A percentile compares a stretch with the other conserved stretches of the same genome.
Evolutionary conservation across 2,329 filamentous ascomycete genomes (phyloP).

Genomic region (Scedosporium apiospermum): DNA sequence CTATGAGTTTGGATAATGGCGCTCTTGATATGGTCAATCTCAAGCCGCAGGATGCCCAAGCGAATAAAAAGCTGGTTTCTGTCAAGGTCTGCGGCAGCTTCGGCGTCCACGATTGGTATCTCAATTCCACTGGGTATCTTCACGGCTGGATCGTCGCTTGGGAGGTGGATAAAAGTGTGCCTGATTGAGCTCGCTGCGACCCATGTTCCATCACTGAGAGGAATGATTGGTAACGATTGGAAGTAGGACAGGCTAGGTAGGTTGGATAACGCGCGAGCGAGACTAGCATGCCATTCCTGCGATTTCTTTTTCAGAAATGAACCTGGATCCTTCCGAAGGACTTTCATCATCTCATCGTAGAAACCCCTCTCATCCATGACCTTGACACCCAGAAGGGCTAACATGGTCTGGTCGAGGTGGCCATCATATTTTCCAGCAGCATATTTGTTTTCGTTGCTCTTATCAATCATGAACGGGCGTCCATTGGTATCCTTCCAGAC

Average conservation of each 20-base stretch:
- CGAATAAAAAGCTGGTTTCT: not conserved
- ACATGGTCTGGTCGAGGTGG: not conserved
- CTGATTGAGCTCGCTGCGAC: not conserved
- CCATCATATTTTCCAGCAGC: not conserved
- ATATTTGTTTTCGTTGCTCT: not conserved
- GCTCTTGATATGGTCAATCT: not conserved
- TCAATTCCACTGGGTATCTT: constrained; percentile 2
- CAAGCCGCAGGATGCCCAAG: not conserved
- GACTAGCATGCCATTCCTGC: constrained; percentile 2
- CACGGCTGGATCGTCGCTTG: not conserved
- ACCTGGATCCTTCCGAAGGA: not conserved
- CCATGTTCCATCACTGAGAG: constrained; percentile 5
- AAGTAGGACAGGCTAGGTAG: not conserved
- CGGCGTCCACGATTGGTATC: constrained; percentile 4
- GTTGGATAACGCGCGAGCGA: not conserved
- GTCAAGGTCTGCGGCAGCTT: not conserved
- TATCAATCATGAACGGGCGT: not conserved
- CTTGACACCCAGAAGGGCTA: not conserved
- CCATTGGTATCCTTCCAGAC: not conserved
- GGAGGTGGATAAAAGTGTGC: not conserved
- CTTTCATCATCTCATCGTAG: not conserved
- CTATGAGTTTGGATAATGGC: not conserved
- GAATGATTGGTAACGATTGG: constrained; percentile 5
- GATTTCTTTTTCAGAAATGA: not conserved
- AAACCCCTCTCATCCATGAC: not conserved